Evolutionary conservation across 108 stramenopile species (phyloP), one percentile per base, ranked within the genome.

Genomic region (Cylindrotheca fusiformis): DNA sequence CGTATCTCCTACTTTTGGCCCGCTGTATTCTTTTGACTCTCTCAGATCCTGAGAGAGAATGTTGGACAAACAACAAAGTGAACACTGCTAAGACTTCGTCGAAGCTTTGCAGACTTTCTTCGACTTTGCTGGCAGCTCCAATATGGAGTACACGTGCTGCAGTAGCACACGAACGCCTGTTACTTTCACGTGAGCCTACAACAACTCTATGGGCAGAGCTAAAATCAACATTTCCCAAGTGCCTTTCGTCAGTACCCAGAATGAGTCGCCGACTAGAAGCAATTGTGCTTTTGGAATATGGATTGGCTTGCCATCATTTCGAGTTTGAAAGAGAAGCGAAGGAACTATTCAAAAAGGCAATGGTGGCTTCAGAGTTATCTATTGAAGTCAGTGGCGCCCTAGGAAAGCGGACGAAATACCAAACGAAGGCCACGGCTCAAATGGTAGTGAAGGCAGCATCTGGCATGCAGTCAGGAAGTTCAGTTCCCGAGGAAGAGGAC

Each of bases 341-440:
- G 64, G 32, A 56, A 3, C 82, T 69, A 6, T 94, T 94, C 72
- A 48, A 61, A 8, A 52, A 77, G 29, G 84, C 92, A 5, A 59
- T 77, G 48, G 71, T 77, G 36, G 51, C 67, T 31, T 80, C 81
- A 1, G 80, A 88, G 12, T 67, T 97, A 30, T 54, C 63, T 22
- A 80, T 89, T 26, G 67, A 82, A 58, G 76, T 97, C 18, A 95
- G 94, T 12, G 97, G 95, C 20, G 88, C 94, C 0, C 62, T 83
- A 45, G 97, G 97, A 12, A 89, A 86, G 76, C 74, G 95, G 26
- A 96, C 95, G 8, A 98, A 96, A 58, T 92, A 85, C 64, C 95
- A 96, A 64, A 64, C 82, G 64, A 74, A 84, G 24, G 75, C 80
- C 22, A 85, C 81, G 8, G 94, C 95, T 29, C 95, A 96, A 65